phyloP scores from a whole-genome alignment of 2,329 filamentous ascomycete species.

The Chaetomiaceae sp. region DNA sequence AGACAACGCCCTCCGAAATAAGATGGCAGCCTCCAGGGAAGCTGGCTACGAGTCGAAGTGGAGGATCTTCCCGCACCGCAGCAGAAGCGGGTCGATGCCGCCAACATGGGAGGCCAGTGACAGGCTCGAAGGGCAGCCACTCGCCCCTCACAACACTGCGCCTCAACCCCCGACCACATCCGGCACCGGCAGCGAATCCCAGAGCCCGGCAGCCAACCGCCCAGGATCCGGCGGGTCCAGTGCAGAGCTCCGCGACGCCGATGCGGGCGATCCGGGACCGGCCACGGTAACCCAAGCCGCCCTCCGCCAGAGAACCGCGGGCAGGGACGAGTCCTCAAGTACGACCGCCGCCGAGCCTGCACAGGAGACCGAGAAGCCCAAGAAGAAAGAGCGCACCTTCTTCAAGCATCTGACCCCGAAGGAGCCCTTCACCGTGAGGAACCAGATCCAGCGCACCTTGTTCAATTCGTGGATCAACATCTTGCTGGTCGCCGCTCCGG shows the following conservation, averaged over 20 bases:
- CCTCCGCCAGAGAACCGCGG: conserved; percentile 22
- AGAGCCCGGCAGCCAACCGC: not conserved
- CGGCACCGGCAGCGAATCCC: not conserved
- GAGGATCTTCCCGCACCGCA: conserved; percentile 42
- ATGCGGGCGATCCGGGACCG: not conserved
- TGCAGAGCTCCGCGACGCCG: not conserved
- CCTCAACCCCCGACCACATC: not conserved
- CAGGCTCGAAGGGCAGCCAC: conserved; percentile 21
- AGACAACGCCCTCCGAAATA: conserved; percentile 44
- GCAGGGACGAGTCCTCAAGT: conserved; percentile 15
- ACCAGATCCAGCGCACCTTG: conserved; percentile 67
- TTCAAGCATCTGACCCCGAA: conserved; percentile 45
- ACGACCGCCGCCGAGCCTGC: conserved; percentile 12
- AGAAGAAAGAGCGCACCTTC: conserved; percentile 39
- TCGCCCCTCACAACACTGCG: conserved; percentile 1
- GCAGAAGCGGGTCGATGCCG: conserved; percentile 23
- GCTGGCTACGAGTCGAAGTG: conserved; percentile 37
- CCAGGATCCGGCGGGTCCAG: not conserved
- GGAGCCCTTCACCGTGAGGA: conserved; percentile 51
- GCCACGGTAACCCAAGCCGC: conserved; percentile 19
- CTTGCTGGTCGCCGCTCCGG: conserved; percentile 69
- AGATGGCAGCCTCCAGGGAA: conserved; percentile 38
- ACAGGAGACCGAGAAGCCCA: conserved; percentile 26
- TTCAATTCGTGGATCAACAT: conserved; percentile 85
- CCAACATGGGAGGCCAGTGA: conserved; percentile 33